These are phyloP conservation scores for Rhododendron kiyosumense DNA, from an alignment of 148 eudicot species.

Conservation along the genomic window DNA sequence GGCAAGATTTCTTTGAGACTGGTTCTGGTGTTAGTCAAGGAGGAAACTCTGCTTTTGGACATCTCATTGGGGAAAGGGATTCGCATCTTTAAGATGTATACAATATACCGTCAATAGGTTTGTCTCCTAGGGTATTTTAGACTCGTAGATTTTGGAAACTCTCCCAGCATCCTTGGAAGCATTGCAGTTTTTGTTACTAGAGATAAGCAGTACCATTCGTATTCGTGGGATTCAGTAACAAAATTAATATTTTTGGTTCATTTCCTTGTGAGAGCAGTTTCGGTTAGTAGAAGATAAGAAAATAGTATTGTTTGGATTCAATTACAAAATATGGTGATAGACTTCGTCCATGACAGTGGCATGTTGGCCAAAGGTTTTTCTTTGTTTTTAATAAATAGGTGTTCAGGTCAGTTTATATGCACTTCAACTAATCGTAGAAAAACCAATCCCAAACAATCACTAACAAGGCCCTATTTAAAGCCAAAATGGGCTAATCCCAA, in stretches of 20 bases:
- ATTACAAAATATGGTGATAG: background rate
- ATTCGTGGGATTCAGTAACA: background rate
- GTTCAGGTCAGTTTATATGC: accelerated
- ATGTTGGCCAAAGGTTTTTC: background rate
- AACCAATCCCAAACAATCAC: no score
- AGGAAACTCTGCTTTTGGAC: background rate
- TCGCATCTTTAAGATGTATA: background rate
- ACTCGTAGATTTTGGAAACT: background rate
- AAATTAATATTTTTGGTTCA: background rate
- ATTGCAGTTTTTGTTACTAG: background rate
- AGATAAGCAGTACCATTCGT: background rate
- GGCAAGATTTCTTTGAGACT: conserved; percentile 37
- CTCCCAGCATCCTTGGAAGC: background rate
- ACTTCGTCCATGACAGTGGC: background rate
- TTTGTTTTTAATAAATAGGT: no score
- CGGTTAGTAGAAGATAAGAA: background rate
- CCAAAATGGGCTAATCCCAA: no score
- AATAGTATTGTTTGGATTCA: background rate
- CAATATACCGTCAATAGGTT: background rate
- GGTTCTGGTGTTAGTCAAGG: conserved; percentile 17
- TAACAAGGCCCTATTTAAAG: no score
- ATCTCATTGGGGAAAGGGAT: background rate
- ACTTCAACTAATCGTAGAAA: background rate
- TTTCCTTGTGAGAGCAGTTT: background rate
- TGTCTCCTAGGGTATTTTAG: background rate